phyloP scores from a whole-genome alignment of 2,329 filamentous ascomycete species.

The Fusarium mangiferae region DNA sequence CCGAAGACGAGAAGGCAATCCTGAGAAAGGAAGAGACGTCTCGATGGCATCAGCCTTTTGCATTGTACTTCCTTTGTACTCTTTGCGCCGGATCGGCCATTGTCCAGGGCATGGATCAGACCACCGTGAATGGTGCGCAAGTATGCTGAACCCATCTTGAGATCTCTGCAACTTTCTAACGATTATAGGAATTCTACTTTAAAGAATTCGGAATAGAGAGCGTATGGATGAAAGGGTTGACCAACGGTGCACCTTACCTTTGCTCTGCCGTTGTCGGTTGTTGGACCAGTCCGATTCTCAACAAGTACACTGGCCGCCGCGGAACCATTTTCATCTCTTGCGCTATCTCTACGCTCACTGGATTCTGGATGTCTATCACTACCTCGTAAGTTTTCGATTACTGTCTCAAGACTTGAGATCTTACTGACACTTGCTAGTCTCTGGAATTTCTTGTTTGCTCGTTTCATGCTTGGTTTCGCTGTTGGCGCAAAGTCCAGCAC shows the following conservation, averaged over 20 bases:
- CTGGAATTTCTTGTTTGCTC: conserved; percentile 46
- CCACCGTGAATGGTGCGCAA: conserved; percentile 72
- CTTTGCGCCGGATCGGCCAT: conserved; percentile 59
- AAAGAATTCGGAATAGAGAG: conserved; percentile 48
- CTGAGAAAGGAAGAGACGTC: conserved; percentile 45
- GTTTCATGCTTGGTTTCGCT: conserved; percentile 51
- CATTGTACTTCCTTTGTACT: conserved; percentile 50
- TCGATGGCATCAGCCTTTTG: conserved; percentile 48
- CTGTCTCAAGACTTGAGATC: rapidly evolving
- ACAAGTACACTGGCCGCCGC: conserved; percentile 70
- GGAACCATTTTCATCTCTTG: conserved; percentile 74
- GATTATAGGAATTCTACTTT: conserved; percentile 49
- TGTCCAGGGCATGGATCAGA: conserved; percentile 75
- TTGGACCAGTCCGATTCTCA: conserved; percentile 57
- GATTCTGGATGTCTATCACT: conserved; percentile 66
- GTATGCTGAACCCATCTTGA: conserved; percentile 40
- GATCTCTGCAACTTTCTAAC: rapidly evolving
- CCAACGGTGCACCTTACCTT: conserved; percentile 67
- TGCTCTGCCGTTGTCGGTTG: conserved; percentile 55
- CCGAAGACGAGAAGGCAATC: conserved; percentile 44
- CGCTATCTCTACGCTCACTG: conserved; percentile 59
- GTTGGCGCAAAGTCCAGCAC: conserved; percentile 52
- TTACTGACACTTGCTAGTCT: conserved; percentile 1
- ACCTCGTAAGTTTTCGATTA: conserved; percentile 60
- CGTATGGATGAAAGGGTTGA: conserved; percentile 61